Base-by-base conservation (phyloP, 805 yeast species). In the Ogataea sp. region DNA sequence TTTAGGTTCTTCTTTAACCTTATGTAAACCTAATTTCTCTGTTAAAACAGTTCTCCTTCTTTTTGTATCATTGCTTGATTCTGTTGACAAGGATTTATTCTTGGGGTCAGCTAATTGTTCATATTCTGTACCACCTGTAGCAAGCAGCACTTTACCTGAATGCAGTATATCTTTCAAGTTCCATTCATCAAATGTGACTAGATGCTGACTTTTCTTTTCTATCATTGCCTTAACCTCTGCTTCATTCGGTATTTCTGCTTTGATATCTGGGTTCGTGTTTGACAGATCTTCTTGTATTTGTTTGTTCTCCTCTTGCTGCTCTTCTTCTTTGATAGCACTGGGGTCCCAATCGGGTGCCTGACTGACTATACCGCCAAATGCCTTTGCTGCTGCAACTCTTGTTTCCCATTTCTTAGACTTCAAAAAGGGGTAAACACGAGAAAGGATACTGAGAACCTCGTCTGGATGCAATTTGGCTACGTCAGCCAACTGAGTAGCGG, bases 401-500 rank as follows among this genome's bases (percentile, higher is more conserved):
- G 98, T 89, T 58, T 93, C 99, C 99, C 99, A 93, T 61, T 81
- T 87, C 42, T 69, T 72, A 20, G 87, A 78, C 52, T 78, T 74
- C 42, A 93, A 68, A 56, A 79, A 93, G 0, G 99, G 97, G 51
- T 88, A 86, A 1, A 93, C 95, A 43, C 97, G 71, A 14, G 95
- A 86, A 26, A 93, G 64, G 32, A 93, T 64, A 42, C 82, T 82
- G 39, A 87, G 69, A 17, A 85, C 76, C 52, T 93, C 97, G 53
- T 90, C 97, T 0, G 97, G 96, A 53, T 93, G 97, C 32, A 83
- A 83, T 58, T 83, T 83, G 21, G 96, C 97, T 29, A 94, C 70
- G 49, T 90, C 97, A 5, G 96, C 86, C 48, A 93, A 69, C 62
- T 93, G 99, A 53, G 90, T 96, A 2, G 97, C 97, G 1, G 98